Conservation (phyloP, 2,329 filamentous ascomycete genomes). For the Alternaria hordeiaustralica region DNA sequence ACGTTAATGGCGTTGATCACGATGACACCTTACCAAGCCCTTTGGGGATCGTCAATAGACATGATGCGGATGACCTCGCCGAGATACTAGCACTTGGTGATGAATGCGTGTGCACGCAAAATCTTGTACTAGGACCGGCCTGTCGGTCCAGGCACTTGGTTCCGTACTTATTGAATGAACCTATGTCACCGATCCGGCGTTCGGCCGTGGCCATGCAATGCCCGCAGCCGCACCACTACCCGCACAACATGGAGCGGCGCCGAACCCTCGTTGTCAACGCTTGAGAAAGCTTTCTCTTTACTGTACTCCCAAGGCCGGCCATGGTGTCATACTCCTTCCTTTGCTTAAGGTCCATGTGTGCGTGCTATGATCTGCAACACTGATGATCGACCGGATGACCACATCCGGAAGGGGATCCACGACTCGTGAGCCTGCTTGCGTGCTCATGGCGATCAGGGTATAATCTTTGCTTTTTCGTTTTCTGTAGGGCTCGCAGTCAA, state of each 20-base stretch:
- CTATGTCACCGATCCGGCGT: conserved; percentile 2
- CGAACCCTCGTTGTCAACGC: background rate
- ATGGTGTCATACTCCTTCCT: background rate
- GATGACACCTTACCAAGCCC: conserved; percentile 26
- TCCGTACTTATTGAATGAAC: conserved; percentile 7
- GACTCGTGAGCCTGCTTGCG: conserved; percentile 2
- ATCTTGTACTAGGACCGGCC: conserved; percentile 11
- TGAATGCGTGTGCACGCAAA: conserved; percentile 17
- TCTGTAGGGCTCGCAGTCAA: background rate
- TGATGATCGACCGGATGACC: conserved; percentile 12
- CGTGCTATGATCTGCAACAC: conserved; percentile 2
- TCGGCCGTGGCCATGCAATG: conserved; percentile 25
- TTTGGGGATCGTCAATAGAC: conserved; percentile 15
- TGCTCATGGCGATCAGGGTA: conserved; percentile 5
- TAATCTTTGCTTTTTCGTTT: conserved; percentile 2
- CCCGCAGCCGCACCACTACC: conserved; percentile 15
- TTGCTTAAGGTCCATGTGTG: background rate
- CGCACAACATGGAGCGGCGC: conserved; percentile 12
- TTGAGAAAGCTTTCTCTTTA: background rate
- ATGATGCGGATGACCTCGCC: conserved; percentile 36
- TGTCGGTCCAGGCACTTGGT: conserved; percentile 10
- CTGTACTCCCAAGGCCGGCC: background rate
- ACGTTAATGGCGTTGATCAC: conserved; percentile 28
- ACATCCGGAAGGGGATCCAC: conserved; percentile 13
- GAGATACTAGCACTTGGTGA: conserved; percentile 31